phyloP scores from a whole-genome alignment of 179 eudicot genomes.

The Beta lomatogona region DNA sequence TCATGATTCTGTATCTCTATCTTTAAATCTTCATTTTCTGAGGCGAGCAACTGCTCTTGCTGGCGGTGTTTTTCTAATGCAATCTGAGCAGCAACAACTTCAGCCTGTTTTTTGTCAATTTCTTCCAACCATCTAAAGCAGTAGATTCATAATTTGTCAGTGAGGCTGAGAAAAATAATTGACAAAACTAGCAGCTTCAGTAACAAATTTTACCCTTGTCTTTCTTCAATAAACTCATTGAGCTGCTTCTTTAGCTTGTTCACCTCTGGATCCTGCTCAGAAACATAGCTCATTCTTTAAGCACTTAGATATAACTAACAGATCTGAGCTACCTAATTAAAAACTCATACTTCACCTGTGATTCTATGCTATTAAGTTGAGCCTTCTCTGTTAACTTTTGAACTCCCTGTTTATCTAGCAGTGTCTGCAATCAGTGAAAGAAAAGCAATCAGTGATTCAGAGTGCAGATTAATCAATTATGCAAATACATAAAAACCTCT shows the following conservation, averaged over 20 bases:
- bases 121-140: conserved; percentile 82
- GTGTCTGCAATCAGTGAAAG: conserved; percentile 48
- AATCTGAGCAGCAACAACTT: conserved; percentile 71
- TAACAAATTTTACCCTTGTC: conserved; percentile 60
- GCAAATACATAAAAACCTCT: not conserved
- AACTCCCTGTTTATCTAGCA: conserved; percentile 70
- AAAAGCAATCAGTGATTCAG: not conserved
- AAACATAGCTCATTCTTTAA: conserved; percentile 17
- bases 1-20: conserved; percentile 55
- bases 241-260: conserved; percentile 67
- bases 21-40: conserved; percentile 86
- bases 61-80: conserved; percentile 73
- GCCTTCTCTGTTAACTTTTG: conserved; percentile 57
- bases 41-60: conserved; percentile 49
- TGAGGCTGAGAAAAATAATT: no score
- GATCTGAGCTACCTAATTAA: not conserved
- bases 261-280: conserved; percentile 63
- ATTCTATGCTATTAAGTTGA: conserved; percentile 43
- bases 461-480: not conserved
- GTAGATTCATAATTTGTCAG: conserved; percentile 14
- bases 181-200: no score
- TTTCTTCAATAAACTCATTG: conserved; percentile 72
- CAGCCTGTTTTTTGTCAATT: conserved; percentile 75
- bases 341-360: conserved; percentile 45
- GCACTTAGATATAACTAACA: conserved; percentile 1